phyloP scores from a whole-genome alignment of 1,139 yeast genomes.

The Yamadazyma dendronema region DNA sequence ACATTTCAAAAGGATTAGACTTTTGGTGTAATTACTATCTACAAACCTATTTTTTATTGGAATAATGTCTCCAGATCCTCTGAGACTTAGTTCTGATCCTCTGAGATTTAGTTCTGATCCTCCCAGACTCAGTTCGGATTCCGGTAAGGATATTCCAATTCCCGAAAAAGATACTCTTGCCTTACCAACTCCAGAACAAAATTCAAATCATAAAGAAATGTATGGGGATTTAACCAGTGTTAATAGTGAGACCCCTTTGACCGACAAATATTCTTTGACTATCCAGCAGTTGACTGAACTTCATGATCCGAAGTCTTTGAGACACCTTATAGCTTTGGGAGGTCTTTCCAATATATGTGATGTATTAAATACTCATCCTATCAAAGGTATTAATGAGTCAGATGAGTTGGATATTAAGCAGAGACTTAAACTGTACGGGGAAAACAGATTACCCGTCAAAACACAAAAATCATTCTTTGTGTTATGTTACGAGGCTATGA shows the following conservation, averaged over 20 bases:
- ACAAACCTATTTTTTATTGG: not conserved
- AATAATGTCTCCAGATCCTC: not conserved
- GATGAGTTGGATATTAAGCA: conserved; percentile 25
- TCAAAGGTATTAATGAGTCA: conserved; percentile 42
- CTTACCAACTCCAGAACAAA: not conserved
- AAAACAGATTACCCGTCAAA: conserved; percentile 68
- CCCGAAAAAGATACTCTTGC: not conserved
- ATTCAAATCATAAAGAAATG: not conserved
- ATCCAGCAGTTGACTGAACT: conserved; percentile 35
- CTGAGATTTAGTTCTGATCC: not conserved
- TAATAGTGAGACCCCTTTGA: conserved; percentile 17
- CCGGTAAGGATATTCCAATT: not conserved
- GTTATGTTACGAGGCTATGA: conserved; percentile 79
- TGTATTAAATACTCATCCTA: conserved; percentile 38
- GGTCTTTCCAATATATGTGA: conserved; percentile 32
- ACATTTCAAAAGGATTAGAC: no score
- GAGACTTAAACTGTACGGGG: conserved; percentile 57
- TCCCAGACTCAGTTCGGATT: no score
- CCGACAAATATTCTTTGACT: conserved; percentile 12
- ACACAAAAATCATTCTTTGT: conserved; percentile 63
- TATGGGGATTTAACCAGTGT: conserved; percentile 8
- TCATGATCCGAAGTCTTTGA: conserved; percentile 56
- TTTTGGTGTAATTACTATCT: no score
- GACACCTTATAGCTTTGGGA: conserved; percentile 38
- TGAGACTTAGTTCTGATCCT: not conserved